Evolutionary conservation across 108 stramenopile species (phyloP).

Genomic region (Cyclotella choctawhatcheeana): DNA sequence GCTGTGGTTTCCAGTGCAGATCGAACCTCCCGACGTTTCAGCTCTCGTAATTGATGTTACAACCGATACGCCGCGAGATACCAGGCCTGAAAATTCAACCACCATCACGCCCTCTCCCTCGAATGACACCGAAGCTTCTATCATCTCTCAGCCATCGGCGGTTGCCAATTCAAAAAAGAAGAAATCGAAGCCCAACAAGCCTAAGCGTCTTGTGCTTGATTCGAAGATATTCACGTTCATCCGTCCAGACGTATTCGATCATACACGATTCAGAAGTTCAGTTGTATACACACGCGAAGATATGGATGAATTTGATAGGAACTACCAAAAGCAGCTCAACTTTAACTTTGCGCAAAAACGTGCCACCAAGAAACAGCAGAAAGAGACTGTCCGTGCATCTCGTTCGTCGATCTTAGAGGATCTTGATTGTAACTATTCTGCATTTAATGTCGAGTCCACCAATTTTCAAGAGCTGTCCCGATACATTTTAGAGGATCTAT

Average conservation of each 20-base stretch:
- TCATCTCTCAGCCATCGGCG: no score
- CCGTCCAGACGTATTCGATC: not conserved
- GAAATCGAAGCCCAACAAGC: no score
- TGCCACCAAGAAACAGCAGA: not conserved
- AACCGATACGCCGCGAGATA: no score
- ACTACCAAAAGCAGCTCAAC: not conserved
- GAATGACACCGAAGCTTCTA: no score
- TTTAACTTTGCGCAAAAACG: not conserved
- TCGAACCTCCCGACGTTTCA: no score
- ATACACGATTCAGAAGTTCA: not conserved
- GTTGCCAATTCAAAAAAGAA: no score
- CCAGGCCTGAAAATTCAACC: no score
- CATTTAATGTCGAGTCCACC: not conserved
- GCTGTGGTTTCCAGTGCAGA: no score
- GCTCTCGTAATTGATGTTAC: no score
- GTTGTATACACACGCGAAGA: not conserved
- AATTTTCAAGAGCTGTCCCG: not conserved
- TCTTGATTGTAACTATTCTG: not conserved
- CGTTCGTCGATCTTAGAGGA: no score
- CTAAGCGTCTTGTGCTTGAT: no score
- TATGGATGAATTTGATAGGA: not conserved
- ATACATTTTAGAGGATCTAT: not conserved
- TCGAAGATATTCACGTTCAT: not conserved
- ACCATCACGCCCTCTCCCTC: no score
- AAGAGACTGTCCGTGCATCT: not conserved